These are phyloP conservation scores for Elsinoe ampelina DNA, from an alignment of 2,329 filamentous ascomycete species.

Conservation along the genomic window DNA sequence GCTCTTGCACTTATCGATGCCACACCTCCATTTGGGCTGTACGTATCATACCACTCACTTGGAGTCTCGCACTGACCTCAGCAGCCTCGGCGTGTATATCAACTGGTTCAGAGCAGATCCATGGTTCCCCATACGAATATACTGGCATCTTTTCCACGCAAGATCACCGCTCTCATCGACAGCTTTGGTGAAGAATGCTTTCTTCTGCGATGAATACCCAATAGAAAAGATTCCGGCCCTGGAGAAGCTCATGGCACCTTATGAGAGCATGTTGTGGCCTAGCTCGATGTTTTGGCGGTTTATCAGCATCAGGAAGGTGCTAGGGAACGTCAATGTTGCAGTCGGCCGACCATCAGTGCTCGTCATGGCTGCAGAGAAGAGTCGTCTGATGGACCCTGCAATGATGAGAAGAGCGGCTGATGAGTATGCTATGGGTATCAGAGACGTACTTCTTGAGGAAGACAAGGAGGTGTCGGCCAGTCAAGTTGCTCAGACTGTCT, in stretches of 20 bases:
- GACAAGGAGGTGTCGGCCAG: constrained; percentile 23
- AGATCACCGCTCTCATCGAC: constrained; percentile 46
- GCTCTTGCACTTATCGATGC: constrained; percentile 1
- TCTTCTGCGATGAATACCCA: constrained; percentile 42
- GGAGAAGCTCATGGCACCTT: constrained; percentile 36
- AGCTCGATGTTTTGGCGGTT: constrained; percentile 41
- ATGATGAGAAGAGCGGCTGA: constrained; percentile 33
- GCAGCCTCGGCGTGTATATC: constrained; percentile 31
- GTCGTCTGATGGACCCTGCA: constrained; percentile 33
- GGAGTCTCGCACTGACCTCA: neutral
- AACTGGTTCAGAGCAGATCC: constrained; percentile 42
- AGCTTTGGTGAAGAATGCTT: constrained; percentile 38
- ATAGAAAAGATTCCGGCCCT: constrained; percentile 34
- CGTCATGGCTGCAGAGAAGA: constrained; percentile 33
- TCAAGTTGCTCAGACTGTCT: constrained; percentile 28
- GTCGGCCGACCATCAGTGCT: constrained; percentile 27
- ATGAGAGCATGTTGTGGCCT: constrained; percentile 46
- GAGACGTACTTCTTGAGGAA: constrained; percentile 24
- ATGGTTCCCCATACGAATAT: constrained; percentile 38
- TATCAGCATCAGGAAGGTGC: constrained; percentile 33
- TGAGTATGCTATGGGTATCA: constrained; percentile 31
- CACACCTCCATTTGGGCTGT: constrained; percentile 3
- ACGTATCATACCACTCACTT: neutral
- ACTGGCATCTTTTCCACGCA: constrained; percentile 41
- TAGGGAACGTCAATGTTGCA: constrained; percentile 29